Evolutionary conservation across 768 basidiomycete species (phyloP).

Genomic region (Kwoniella shandongensis): DNA sequence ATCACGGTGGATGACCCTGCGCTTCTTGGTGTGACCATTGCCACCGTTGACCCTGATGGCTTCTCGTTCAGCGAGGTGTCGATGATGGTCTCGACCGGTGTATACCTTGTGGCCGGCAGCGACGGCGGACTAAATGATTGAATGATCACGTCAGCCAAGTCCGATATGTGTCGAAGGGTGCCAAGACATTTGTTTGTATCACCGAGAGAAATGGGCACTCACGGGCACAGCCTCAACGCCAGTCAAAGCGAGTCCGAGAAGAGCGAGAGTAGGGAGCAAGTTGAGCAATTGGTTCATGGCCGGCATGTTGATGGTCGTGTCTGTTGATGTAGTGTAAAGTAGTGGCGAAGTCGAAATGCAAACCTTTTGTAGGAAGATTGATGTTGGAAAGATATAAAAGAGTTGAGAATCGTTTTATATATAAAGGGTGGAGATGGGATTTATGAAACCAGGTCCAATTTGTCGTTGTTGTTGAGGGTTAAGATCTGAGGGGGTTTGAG

Average conservation of each 20-base stretch:
- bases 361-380: not conserved
- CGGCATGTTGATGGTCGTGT: not conserved
- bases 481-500: no score
- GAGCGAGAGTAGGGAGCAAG: slow-evolving; percentile 40
- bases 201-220: slow-evolving; percentile 10
- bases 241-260: slow-evolving; percentile 32
- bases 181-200: not conserved
- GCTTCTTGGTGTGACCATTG: slow-evolving; percentile 17
- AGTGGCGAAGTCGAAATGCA: not conserved
- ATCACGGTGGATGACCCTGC: slow-evolving; percentile 1
- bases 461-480: no score
- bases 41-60: slow-evolving; percentile 11
- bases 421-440: no score
- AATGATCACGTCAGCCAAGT: slow-evolving; percentile 1
- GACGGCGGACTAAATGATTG: slow-evolving; percentile 12
- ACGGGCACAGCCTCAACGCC: slow-evolving; percentile 36
- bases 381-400: no score
- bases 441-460: no score
- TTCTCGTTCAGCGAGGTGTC: slow-evolving; percentile 36
- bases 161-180: slow-evolving; percentile 1
- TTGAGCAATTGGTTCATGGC: slow-evolving; percentile 19
- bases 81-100: slow-evolving; percentile 21
- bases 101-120: slow-evolving; percentile 2
- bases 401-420: no score
- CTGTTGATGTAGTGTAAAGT: not conserved